A percentile compares a stretch with the other conserved stretches of the same genome.
phyloP scores from a whole-genome alignment of 140 eudicot species.

The Senecio squalidus region DNA sequence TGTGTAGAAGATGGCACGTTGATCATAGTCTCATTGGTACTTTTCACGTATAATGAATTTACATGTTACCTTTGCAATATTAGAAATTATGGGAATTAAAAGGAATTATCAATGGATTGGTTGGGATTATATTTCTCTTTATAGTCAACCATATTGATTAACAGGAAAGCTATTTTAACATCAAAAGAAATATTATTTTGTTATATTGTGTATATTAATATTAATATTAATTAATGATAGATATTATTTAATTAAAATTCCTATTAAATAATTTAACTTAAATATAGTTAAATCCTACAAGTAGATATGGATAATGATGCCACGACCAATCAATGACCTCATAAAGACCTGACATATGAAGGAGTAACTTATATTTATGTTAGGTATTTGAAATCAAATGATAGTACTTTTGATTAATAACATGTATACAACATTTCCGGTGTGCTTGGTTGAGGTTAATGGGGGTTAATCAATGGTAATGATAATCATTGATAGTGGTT shows the following conservation, averaged over 20 bases:
- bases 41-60: not conserved
- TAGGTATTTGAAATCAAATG: not conserved
- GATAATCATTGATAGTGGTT: too few relatives aligned
- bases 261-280: too few relatives aligned
- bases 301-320: slow-evolving; percentile 20
- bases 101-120: slow-evolving; percentile 1
- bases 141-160: slow-evolving; percentile 15
- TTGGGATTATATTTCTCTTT: not conserved
- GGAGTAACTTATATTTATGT: not conserved
- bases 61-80: not conserved
- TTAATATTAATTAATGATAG: too few relatives aligned
- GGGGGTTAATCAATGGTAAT: too few relatives aligned
- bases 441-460: too few relatives aligned
- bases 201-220: not conserved
- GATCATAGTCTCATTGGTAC: not conserved
- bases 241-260: too few relatives aligned
- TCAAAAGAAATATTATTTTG: not conserved
- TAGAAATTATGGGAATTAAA: not conserved
- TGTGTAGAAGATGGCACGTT: not conserved
- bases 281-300: not conserved
- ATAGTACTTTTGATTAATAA: too few relatives aligned
- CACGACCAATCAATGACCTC: slow-evolving; percentile 24
- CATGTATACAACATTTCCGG: not conserved
- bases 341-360: slow-evolving; percentile 11
- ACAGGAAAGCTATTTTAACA: not conserved